Evolutionary conservation across 139 green algal species (phyloP).

Genomic region (Gonium pectorale): DNA sequence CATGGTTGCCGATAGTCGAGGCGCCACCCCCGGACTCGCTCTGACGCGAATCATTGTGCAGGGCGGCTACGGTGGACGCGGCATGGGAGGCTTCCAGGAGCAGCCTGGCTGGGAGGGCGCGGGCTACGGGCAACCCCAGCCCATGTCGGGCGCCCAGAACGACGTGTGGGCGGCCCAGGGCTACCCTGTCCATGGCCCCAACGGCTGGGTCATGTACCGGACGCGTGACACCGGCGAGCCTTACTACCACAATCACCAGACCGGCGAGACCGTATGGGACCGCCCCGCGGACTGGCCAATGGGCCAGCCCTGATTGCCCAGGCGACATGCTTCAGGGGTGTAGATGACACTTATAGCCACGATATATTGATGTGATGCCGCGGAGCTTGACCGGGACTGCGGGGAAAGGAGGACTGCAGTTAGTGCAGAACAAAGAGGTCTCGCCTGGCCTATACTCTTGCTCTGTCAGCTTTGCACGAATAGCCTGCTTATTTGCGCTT

Average conservation of each 20-base stretch:
- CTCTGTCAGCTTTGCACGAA: too few relatives aligned
- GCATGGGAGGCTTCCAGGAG: constrained; percentile 32
- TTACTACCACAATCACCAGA: constrained; percentile 79
- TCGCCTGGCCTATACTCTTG: too few relatives aligned
- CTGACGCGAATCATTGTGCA: neutral
- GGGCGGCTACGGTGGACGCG: constrained; percentile 42
- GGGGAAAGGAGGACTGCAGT: too few relatives aligned
- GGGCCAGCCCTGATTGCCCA: too few relatives aligned
- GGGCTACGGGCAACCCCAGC: constrained; percentile 10
- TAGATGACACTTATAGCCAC: too few relatives aligned
- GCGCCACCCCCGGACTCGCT: too few relatives aligned
- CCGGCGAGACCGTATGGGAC: constrained; percentile 40
- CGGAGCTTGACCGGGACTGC: too few relatives aligned
- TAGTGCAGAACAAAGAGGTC: too few relatives aligned
- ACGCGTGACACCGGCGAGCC: constrained; percentile 72
- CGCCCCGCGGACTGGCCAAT: constrained; percentile 32
- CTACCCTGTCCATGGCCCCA: constrained; percentile 74
- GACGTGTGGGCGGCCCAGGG: constrained; percentile 71
- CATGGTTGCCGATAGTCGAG: too few relatives aligned
- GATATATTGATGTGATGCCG: too few relatives aligned
- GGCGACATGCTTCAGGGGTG: too few relatives aligned
- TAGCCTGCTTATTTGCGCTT: neutral
- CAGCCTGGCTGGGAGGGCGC: constrained; percentile 29
- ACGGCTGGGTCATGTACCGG: constrained; percentile 81
- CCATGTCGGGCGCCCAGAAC: constrained; percentile 1